These are phyloP conservation scores for Eimeria acervulina DNA, from an alignment of 169 alveolate species.

Conservation along the genomic window DNA sequence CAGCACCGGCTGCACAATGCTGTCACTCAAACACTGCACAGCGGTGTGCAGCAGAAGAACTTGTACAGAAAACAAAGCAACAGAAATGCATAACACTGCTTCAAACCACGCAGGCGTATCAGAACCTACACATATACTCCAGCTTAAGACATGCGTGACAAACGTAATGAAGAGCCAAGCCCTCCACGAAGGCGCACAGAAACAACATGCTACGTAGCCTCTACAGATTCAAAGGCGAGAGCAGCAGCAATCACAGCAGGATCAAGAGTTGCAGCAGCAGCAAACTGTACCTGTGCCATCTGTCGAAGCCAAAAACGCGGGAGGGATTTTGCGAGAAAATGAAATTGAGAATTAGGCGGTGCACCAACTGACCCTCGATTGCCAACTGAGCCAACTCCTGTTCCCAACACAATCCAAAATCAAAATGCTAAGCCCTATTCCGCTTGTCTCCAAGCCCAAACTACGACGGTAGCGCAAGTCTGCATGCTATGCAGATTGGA, in stretches of 20 bases:
- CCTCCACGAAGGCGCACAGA: background rate
- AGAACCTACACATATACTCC: background rate
- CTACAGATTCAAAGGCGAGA: background rate
- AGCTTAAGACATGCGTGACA: background rate
- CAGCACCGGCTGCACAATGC: background rate
- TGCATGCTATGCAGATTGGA: background rate
- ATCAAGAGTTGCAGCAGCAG: background rate
- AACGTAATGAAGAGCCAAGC: background rate
- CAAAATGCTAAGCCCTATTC: background rate
- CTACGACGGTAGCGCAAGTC: background rate
- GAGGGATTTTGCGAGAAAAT: constrained; percentile 42
- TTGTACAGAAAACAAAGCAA: background rate
- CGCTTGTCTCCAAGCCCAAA: background rate
- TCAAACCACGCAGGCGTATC: background rate
- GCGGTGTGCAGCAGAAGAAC: background rate
- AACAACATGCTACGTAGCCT: background rate
- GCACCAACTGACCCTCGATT: constrained; percentile 60
- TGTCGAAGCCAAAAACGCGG: constrained; percentile 70
- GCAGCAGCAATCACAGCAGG: background rate
- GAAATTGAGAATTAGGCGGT: constrained; percentile 40
- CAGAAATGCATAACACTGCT: background rate
- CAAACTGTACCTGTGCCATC: constrained; percentile 70
- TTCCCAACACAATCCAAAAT: background rate
- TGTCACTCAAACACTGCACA: background rate
- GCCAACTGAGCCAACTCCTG: constrained; percentile 60